Evolutionary conservation across 495 filamentous ascomycete genomes (phyloP).

Genomic region (Neurospora terricola): DNA sequence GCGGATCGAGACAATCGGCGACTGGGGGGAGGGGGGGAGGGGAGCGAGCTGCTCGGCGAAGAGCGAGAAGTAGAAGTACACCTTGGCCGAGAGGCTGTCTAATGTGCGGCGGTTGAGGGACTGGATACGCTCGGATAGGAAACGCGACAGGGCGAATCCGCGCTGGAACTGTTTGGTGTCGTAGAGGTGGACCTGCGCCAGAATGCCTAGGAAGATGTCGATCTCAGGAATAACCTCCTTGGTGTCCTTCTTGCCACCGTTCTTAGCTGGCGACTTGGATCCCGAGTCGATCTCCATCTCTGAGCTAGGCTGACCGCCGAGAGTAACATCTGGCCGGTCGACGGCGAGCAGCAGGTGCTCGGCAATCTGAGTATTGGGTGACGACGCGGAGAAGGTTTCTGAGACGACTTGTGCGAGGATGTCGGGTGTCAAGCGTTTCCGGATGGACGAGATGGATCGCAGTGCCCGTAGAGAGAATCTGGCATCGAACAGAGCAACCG

Average conservation of each 20-base stretch:
- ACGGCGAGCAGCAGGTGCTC: slow-evolving; percentile 60
- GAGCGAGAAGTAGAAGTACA: slow-evolving; percentile 94
- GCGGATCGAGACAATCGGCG: slow-evolving; percentile 75
- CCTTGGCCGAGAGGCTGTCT: slow-evolving; percentile 85
- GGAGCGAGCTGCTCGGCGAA: slow-evolving; percentile 86
- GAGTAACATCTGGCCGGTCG: slow-evolving; percentile 50
- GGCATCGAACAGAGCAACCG: slow-evolving; percentile 86
- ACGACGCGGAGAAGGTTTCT: slow-evolving; percentile 57
- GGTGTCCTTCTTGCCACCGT: slow-evolving; percentile 43
- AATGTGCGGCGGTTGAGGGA: slow-evolving; percentile 85
- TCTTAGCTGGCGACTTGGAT: slow-evolving; percentile 35
- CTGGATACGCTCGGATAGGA: slow-evolving; percentile 74
- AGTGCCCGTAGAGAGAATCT: slow-evolving; percentile 90
- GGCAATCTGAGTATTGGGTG: slow-evolving; percentile 49
- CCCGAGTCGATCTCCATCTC: slow-evolving; percentile 69
- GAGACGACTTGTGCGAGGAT: slow-evolving; percentile 71
- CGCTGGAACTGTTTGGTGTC: slow-evolving; percentile 69
- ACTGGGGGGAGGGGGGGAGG: slow-evolving; percentile 75
- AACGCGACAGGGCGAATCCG: slow-evolving; percentile 74
- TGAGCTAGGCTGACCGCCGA: slow-evolving; percentile 34
- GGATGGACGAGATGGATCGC: slow-evolving; percentile 88
- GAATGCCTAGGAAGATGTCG: slow-evolving; percentile 82
- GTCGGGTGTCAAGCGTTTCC: slow-evolving; percentile 77
- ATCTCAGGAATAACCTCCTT: slow-evolving; percentile 83
- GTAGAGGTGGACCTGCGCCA: slow-evolving; percentile 81